Percentiles rank a stretch among this genome's conserved stretches.
These are phyloP conservation scores for Primulina huaijiensis DNA, from an alignment of 257 asterid species.

Conservation along the genomic window DNA sequence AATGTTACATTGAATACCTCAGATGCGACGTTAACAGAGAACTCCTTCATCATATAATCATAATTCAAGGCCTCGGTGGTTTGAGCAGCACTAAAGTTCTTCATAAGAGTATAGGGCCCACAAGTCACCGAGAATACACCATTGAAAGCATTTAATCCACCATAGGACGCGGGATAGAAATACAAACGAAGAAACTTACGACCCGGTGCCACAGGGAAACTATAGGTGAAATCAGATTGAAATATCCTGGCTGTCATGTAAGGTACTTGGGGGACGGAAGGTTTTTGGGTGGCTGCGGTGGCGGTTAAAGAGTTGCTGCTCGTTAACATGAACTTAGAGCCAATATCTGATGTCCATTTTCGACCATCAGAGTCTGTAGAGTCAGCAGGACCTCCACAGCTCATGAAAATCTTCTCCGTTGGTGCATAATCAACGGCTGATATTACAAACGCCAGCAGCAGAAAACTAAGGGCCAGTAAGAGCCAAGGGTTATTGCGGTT, in stretches of 20 bases:
- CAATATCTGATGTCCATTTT: slow-evolving; percentile 72
- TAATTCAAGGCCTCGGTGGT: slow-evolving; percentile 61
- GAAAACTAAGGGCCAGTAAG: slow-evolving; percentile 14
- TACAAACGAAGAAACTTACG: slow-evolving; percentile 71
- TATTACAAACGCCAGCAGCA: slow-evolving; percentile 18
- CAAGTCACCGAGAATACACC: slow-evolving; percentile 61
- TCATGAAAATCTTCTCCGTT: slow-evolving; percentile 68
- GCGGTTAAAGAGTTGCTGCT: slow-evolving; percentile 46
- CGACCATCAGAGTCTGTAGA: slow-evolving; percentile 63
- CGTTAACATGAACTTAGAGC: slow-evolving; percentile 57
- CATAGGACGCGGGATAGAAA: slow-evolving; percentile 76
- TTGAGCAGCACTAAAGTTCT: slow-evolving; percentile 71
- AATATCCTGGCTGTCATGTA: slow-evolving; percentile 82
- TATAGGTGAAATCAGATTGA: slow-evolving; percentile 68
- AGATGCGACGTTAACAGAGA: slow-evolving; percentile 50
- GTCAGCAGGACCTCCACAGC: slow-evolving; percentile 80
- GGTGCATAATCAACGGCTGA: slow-evolving; percentile 57
- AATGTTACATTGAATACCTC: slow-evolving; percentile 55
- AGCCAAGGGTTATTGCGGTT: not conserved
- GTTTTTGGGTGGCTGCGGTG: slow-evolving; percentile 59
- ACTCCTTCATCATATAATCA: slow-evolving; percentile 72
- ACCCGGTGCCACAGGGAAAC: slow-evolving; percentile 80
- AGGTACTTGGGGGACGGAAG: slow-evolving; percentile 77
- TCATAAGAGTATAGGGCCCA: slow-evolving; percentile 54
- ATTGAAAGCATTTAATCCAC: slow-evolving; percentile 44